phyloP scores from a whole-genome alignment of 352 stramenopile genomes.

The Globisporangium canariense region DNA sequence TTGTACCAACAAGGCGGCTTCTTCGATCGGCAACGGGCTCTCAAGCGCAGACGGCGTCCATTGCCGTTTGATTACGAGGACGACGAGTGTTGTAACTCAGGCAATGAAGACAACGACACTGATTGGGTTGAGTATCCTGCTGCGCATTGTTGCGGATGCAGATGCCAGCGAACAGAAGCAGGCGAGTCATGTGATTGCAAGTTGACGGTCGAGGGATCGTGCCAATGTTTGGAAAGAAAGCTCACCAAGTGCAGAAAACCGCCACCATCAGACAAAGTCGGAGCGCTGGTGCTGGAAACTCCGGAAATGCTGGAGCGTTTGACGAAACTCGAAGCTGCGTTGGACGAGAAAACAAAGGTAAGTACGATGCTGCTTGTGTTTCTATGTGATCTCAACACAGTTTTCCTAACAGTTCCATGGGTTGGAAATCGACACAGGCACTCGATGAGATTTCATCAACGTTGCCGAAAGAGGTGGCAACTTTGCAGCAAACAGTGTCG shows the following conservation, averaged over 20 bases:
- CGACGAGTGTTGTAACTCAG: constrained; percentile 20
- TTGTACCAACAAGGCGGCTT: constrained; percentile 77
- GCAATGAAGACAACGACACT: constrained; percentile 15
- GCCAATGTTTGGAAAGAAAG: constrained; percentile 4
- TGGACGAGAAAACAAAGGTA: constrained; percentile 48
- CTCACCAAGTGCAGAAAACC: background rate
- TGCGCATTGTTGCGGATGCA: constrained; percentile 39
- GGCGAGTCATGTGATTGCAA: constrained; percentile 5
- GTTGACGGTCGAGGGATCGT: background rate
- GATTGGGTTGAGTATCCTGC: constrained; percentile 15
- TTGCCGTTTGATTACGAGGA: constrained; percentile 57
- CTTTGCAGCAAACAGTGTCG: constrained; percentile 44
- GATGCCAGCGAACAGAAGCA: constrained; percentile 23
- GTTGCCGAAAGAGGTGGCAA: constrained; percentile 32
- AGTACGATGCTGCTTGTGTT: background rate
- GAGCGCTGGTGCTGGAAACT: background rate
- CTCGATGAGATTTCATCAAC: constrained; percentile 33
- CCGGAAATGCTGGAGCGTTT: constrained; percentile 33
- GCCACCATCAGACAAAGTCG: background rate
- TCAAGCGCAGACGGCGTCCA: constrained; percentile 52
- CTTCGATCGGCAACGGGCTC: constrained; percentile 66
- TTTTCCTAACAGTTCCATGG: background rate
- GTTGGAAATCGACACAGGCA: constrained; percentile 16
- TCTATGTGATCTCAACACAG: background rate
- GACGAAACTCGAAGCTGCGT: constrained; percentile 33